Conservation (phyloP, 2,329 filamentous ascomycete genomes). For the Penicillium palitans region DNA sequence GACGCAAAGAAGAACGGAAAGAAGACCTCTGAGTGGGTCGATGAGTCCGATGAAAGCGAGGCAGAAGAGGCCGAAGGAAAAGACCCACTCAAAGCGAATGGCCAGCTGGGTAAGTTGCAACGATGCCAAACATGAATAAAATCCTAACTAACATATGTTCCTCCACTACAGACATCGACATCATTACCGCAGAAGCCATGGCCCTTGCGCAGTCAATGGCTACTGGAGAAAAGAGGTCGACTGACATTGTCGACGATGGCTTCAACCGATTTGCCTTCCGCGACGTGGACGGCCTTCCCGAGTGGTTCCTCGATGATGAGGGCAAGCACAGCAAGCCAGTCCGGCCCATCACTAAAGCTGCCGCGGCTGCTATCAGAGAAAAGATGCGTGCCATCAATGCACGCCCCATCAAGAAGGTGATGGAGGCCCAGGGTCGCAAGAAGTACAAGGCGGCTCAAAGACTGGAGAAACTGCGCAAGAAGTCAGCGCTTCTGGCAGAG, state of each 20-base stretch:
- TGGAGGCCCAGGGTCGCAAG: constrained; percentile 93
- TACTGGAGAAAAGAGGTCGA: constrained; percentile 74
- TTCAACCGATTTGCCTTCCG: constrained; percentile 94
- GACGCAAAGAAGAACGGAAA: constrained; percentile 24
- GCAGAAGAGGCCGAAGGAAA: constrained; percentile 30
- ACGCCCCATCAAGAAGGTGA: constrained; percentile 97
- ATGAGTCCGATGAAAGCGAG: constrained; percentile 41
- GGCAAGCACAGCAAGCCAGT: constrained; percentile 76
- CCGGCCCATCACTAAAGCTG: constrained; percentile 88
- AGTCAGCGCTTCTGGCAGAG: constrained; percentile 83
- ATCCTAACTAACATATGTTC: constrained; percentile 21
- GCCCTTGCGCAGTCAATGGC: constrained; percentile 90
- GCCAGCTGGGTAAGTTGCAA: constrained; percentile 44
- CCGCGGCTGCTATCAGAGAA: constrained; percentile 87
- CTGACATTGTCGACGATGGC: constrained; percentile 82
- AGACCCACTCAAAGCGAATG: constrained; percentile 45
- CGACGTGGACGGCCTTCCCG: constrained; percentile 85
- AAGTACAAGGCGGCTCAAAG: constrained; percentile 91
- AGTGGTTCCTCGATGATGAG: constrained; percentile 98
- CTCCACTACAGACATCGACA: constrained; percentile 73
- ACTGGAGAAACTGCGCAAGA: constrained; percentile 94
- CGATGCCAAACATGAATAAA: constrained; percentile 23
- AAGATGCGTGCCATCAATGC: constrained; percentile 92
- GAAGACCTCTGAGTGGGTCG: constrained; percentile 25
- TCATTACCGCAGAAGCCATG: constrained; percentile 99